Evolutionary conservation across 169 alveolate genomes (phyloP).

Genomic region (Eimeria mitis): DNA sequence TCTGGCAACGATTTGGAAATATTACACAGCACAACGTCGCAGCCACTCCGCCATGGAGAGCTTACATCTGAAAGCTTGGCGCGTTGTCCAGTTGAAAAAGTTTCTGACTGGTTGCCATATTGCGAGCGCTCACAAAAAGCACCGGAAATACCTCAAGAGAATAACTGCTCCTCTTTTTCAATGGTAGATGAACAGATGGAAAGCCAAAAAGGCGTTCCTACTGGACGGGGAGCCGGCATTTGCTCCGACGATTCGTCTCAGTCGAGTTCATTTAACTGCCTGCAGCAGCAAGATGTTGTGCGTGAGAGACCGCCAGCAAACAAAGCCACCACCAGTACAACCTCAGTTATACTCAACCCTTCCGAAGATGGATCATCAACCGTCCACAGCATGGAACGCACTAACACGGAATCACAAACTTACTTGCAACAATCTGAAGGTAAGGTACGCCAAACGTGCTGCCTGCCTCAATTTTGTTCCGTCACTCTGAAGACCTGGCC

Average conservation of each 20-base stretch:
- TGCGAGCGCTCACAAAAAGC: slow-evolving; percentile 12
- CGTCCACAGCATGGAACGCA: neutral
- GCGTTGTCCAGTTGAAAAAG: neutral
- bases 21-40: neutral
- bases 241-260: neutral
- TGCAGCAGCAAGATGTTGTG: neutral
- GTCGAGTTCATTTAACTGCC: neutral
- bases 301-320: neutral
- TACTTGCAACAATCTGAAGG: slow-evolving; percentile 17
- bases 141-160: neutral
- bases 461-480: slow-evolving; percentile 10
- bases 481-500: neutral
- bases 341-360: neutral
- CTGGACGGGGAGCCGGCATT: neutral
- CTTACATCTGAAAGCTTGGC: neutral
- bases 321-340: neutral
- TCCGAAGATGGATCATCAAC: neutral
- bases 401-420: neutral
- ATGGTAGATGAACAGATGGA: neutral
- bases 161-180: neutral
- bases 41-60: neutral
- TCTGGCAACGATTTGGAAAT: neutral
- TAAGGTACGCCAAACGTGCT: neutral
- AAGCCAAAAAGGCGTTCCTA: neutral
- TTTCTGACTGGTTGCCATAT: neutral